Conservation (phyloP, 768 basidiomycete genomes). For the Amanita inopinata region DNA sequence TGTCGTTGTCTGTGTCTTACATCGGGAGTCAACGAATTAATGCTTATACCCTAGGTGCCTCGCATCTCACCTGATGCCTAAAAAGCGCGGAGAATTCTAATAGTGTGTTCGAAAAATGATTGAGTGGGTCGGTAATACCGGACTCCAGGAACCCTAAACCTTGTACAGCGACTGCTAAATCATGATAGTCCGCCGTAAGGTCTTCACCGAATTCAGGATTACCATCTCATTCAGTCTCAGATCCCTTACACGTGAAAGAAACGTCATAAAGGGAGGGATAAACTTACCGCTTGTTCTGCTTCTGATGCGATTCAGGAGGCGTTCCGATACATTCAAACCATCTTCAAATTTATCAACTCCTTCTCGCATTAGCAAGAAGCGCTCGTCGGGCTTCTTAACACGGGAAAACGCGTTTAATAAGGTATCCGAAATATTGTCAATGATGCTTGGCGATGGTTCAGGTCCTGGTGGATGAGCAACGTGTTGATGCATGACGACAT, state of each 20-base stretch:
- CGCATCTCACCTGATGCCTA: conserved; percentile 60
- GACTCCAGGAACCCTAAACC: conserved; percentile 97
- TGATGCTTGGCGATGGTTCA: conserved; percentile 69
- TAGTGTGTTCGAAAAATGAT: conserved; percentile 93
- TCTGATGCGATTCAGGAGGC: conserved; percentile 70
- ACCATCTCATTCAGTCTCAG: conserved; percentile 84
- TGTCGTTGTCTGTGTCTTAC: conserved; percentile 78
- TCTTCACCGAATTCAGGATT: conserved; percentile 81
- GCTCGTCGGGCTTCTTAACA: conserved; percentile 93
- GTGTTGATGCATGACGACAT: conserved; percentile 96
- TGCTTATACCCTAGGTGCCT: not conserved
- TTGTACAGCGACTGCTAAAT: conserved; percentile 91
- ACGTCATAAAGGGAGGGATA: conserved; percentile 14
- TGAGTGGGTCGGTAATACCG: conserved; percentile 95
- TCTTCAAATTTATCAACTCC: conserved; percentile 95
- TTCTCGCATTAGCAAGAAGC: conserved; percentile 89
- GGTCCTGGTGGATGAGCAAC: conserved; percentile 83
- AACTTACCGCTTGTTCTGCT: conserved; percentile 81
- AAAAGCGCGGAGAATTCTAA: conserved; percentile 89
- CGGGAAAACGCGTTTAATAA: conserved; percentile 93
- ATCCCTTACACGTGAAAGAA: conserved; percentile 31
- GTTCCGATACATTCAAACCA: conserved; percentile 72
- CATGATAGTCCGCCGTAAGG: conserved; percentile 94
- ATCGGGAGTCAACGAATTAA: conserved; percentile 6
- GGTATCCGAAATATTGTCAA: conserved; percentile 94